Evolutionary conservation across 495 filamentous ascomycete species (phyloP).

Genomic region (Pyrenula aspistea): DNA sequence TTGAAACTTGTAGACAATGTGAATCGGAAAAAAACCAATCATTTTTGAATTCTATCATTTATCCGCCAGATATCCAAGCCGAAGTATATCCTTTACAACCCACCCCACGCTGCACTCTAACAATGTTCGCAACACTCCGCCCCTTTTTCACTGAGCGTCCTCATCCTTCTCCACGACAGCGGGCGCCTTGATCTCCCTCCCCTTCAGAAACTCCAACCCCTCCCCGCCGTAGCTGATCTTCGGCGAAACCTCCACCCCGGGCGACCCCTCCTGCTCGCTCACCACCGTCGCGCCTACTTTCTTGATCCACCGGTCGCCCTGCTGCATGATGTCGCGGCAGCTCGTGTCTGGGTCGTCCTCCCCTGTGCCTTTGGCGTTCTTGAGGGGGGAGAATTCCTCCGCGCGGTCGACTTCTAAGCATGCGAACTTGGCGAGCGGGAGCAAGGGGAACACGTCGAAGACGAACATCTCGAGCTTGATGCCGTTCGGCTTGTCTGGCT

Average conservation of each 20-base stretch:
- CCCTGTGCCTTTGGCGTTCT: conserved; percentile 84
- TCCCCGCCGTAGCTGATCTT: conserved; percentile 93
- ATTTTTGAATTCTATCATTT: neutral
- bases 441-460: conserved; percentile 93
- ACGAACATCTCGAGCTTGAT: conserved; percentile 99
- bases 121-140: neutral
- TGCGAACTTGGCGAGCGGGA: conserved; percentile 79
- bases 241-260: conserved; percentile 83
- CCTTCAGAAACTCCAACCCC: conserved; percentile 67
- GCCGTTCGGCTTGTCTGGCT: conserved; percentile 89
- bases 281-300: conserved; percentile 65
- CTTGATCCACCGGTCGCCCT: conserved; percentile 76
- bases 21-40: too few species aligned
- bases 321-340: conserved; percentile 74
- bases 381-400: conserved; percentile 96
- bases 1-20: too few species aligned
- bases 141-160: neutral
- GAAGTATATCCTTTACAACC: too few species aligned
- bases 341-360: conserved; percentile 94
- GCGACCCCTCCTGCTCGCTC: conserved; percentile 49
- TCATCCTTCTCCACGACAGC: conserved; percentile 63
- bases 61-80: too few species aligned
- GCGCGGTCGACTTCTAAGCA: conserved; percentile 92
- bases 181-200: conserved; percentile 61
- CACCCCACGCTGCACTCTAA: neutral